These are phyloP conservation scores for Oxalis stricta DNA, from an alignment of 441 rosid species.

Conservation along the genomic window DNA sequence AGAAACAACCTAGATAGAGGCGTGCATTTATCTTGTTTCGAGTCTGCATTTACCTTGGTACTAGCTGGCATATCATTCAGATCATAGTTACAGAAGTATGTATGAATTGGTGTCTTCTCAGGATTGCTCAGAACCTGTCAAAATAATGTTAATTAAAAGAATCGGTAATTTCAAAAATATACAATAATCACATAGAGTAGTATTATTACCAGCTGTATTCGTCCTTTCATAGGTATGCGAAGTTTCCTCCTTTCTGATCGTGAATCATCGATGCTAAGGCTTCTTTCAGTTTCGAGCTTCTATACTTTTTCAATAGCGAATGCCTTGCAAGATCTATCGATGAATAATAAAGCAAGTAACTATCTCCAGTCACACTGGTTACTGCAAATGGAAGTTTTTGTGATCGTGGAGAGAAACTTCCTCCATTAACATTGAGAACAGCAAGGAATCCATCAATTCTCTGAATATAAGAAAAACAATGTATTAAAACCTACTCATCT, in stretches of 20 bases:
- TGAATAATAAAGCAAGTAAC: conserved; percentile 40
- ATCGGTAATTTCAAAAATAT: neutral
- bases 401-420: conserved; percentile 36
- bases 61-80: conserved; percentile 54
- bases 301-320: conserved; percentile 12
- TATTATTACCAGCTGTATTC: conserved; percentile 48
- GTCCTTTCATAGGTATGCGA: conserved; percentile 42
- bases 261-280: conserved; percentile 23
- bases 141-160: neutral
- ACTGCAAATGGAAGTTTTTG: conserved; percentile 47
- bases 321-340: conserved; percentile 26
- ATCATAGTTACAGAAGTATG: conserved; percentile 43
- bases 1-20: neutral
- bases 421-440: conserved; percentile 39
- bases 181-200: neutral
- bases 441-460: conserved; percentile 48
- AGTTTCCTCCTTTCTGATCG: conserved; percentile 23
- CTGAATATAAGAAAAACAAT: conserved; percentile 15
- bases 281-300: conserved; percentile 29
- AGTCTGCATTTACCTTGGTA: conserved; percentile 33
- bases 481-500: neutral
- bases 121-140: conserved; percentile 61
- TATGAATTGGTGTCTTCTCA: conserved; percentile 55
- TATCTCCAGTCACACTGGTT: conserved; percentile 42
- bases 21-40: neutral